Conservation (phyloP, 768 basidiomycete species). For the Tulasnella sp. region DNA sequence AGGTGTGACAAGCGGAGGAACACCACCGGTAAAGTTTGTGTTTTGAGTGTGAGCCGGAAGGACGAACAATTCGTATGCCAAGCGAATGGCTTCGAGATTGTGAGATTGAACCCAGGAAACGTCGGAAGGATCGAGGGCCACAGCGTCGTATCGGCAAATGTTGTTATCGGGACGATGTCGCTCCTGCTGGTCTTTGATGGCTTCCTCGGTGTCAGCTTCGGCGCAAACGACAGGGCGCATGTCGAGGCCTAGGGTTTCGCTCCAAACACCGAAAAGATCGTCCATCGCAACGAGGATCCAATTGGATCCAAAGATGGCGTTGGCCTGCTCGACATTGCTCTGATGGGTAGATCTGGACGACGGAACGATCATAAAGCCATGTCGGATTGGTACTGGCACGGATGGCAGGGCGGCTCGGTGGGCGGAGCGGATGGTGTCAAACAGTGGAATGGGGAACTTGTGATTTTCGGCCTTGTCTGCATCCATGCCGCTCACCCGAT, state of each 20-base stretch:
- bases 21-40: neutral
- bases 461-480: neutral
- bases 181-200: neutral
- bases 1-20: constrained; percentile 6
- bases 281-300: neutral
- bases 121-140: neutral
- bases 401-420: neutral
- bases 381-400: neutral
- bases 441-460: neutral
- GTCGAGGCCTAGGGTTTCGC: neutral
- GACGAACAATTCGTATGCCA: constrained; percentile 6
- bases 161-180: too few relatives aligned
- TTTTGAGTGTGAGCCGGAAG: neutral
- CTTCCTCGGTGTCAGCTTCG: neutral
- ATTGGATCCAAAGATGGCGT: neutral
- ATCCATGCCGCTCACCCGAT: neutral
- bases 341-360: neutral
- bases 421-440: too few relatives aligned
- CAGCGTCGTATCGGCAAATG: neutral
- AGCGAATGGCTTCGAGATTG: neutral
- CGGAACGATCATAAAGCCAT: too few relatives aligned
- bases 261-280: neutral
- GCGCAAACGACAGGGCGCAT: neutral
- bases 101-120: neutral
- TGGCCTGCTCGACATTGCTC: neutral